phyloP scores from a whole-genome alignment of 2,329 filamentous ascomycete species.

The Arthrobotrys entomopaga region DNA sequence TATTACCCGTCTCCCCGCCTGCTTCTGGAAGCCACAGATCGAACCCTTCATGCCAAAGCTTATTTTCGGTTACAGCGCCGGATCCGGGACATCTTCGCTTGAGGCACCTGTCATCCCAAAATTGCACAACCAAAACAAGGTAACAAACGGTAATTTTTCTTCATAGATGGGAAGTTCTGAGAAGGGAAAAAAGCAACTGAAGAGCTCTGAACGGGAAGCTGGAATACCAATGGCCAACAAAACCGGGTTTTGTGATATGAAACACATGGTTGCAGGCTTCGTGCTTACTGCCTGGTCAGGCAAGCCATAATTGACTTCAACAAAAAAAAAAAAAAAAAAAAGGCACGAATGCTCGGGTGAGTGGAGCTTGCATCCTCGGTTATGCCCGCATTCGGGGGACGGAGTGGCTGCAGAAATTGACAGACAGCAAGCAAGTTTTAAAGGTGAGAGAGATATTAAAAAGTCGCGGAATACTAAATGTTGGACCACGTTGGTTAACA shows the following conservation, averaged over 20 bases:
- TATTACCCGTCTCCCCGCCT: constrained; percentile 35
- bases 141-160: constrained; percentile 3
- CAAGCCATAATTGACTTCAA: constrained; percentile 9
- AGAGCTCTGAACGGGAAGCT: constrained; percentile 15
- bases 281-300: constrained; percentile 23
- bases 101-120: not conserved
- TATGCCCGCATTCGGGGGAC: constrained; percentile 18
- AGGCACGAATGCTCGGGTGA: not conserved
- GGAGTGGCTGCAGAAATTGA: constrained; percentile 11
- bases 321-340: not conserved
- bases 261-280: constrained; percentile 45
- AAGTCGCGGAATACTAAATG: constrained; percentile 8
- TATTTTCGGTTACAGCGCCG: constrained; percentile 31
- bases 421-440: not conserved
- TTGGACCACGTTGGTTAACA: constrained; percentile 19
- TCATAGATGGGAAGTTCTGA: not conserved
- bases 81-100: constrained; percentile 6
- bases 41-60: constrained; percentile 13
- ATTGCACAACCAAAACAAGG: constrained; percentile 7
- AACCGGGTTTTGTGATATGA: constrained; percentile 43
- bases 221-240: constrained; percentile 17
- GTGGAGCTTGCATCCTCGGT: constrained; percentile 15
- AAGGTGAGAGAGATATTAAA: constrained; percentile 4
- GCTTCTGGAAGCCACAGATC: constrained; percentile 34
- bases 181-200: constrained; percentile 1